phyloP scores from a whole-genome alignment of 768 basidiomycete genomes.

The Arthromyces matolae region DNA sequence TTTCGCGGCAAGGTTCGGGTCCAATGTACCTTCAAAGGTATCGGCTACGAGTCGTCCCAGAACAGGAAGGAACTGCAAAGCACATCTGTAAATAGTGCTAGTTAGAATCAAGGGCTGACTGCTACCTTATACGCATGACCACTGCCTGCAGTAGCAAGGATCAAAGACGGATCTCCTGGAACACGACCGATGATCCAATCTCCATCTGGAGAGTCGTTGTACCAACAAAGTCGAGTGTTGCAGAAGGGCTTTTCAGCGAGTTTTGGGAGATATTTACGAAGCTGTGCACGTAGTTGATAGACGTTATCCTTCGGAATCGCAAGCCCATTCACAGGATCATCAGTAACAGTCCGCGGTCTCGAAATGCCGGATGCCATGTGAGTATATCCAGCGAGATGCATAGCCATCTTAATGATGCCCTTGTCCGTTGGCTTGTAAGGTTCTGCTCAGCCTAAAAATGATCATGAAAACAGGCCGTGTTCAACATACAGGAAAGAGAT shows the following conservation, averaged over 20 bases:
- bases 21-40: constrained; percentile 61
- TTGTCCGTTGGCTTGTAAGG: constrained; percentile 56
- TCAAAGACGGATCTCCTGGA: constrained; percentile 49
- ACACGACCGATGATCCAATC: constrained; percentile 88
- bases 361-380: constrained; percentile 52
- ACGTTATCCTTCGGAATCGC: constrained; percentile 62
- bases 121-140: constrained; percentile 87
- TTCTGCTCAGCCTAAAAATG: neutral
- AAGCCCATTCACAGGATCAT: constrained; percentile 54
- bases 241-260: constrained; percentile 70
- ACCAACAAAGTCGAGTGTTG: constrained; percentile 88
- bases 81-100: neutral
- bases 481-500: constrained; percentile 71
- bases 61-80: constrained; percentile 75
- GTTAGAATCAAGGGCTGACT: neutral
- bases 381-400: constrained; percentile 74
- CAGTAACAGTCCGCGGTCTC: constrained; percentile 68
- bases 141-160: constrained; percentile 85
- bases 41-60: constrained; percentile 77
- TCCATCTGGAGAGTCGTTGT: constrained; percentile 81
- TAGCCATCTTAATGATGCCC: constrained; percentile 72
- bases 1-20: constrained; percentile 45
- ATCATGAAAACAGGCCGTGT: neutral
- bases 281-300: constrained; percentile 43
- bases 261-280: constrained; percentile 68